A percentile compares a stretch with the other conserved stretches of the same genome.
Evolutionary conservation across 805 yeast species (phyloP).

Genomic region (Vanderwaltozyma polyspora): DNA sequence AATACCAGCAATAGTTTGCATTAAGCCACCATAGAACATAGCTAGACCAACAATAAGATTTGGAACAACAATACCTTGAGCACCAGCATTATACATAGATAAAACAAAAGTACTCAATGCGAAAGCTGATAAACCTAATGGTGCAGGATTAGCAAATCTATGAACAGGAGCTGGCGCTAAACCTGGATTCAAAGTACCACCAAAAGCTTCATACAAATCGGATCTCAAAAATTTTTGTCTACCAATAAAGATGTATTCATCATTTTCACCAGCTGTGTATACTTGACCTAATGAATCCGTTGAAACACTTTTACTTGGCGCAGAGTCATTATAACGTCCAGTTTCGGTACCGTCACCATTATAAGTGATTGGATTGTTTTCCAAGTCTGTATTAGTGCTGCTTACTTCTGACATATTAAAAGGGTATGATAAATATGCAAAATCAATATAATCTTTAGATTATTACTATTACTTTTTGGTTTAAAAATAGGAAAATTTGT

Average conservation of each 20-base stretch:
- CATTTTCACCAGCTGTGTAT: conserved; percentile 35
- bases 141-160: conserved; percentile 55
- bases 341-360: too few species aligned
- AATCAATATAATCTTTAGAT: too few species aligned
- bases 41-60: conserved; percentile 48
- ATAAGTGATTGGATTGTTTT: background rate
- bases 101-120: conserved; percentile 53
- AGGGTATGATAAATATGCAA: too few species aligned
- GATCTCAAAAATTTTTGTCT: conserved; percentile 51
- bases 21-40: conserved; percentile 51
- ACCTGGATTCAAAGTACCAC: conserved; percentile 78
- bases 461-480: too few species aligned
- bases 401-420: too few species aligned
- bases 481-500: too few species aligned
- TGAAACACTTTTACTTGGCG: background rate
- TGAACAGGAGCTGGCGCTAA: conserved; percentile 44
- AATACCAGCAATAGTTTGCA: conserved; percentile 51
- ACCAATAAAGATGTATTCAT: conserved; percentile 61
- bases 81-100: conserved; percentile 43
- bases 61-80: conserved; percentile 41
- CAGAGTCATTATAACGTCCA: conserved; percentile 2
- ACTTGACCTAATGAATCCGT: conserved; percentile 17
- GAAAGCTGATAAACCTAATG: conserved; percentile 51
- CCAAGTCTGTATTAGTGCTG: too few species aligned
- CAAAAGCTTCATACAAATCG: conserved; percentile 58